Conservation (phyloP, 2,329 filamentous ascomycete genomes). For the Xylariaceae sp. region DNA sequence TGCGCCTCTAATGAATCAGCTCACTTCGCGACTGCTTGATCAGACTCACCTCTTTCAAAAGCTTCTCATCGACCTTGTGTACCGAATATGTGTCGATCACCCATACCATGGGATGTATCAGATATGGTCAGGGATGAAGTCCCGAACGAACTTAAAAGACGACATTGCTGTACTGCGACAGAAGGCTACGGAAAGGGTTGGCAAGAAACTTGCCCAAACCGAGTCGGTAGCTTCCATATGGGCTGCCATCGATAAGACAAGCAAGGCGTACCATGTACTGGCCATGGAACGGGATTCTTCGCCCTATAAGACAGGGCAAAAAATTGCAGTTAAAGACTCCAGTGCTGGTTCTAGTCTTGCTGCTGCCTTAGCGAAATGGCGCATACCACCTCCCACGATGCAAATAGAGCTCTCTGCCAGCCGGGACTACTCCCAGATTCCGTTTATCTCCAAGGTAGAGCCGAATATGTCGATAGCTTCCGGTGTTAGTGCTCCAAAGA, state of each 20-base stretch:
- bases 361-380: constrained; percentile 63
- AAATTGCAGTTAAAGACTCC: constrained; percentile 63
- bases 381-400: constrained; percentile 87
- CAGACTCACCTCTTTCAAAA: constrained; percentile 72
- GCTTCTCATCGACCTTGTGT: constrained; percentile 72
- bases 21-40: constrained; percentile 87
- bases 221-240: constrained; percentile 60
- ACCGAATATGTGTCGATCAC: constrained; percentile 86
- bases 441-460: constrained; percentile 73
- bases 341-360: constrained; percentile 64
- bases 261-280: constrained; percentile 65
- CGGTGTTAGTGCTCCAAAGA: constrained; percentile 91
- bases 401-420: constrained; percentile 74
- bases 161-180: constrained; percentile 73
- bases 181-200: constrained; percentile 71
- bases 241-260: constrained; percentile 73
- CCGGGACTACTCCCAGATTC: constrained; percentile 75
- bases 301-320: constrained; percentile 69
- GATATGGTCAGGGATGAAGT: constrained; percentile 80
- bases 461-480: constrained; percentile 81
- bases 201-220: constrained; percentile 60
- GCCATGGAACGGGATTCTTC: constrained; percentile 66
- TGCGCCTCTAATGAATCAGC: constrained; percentile 89
- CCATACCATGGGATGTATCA: constrained; percentile 98
- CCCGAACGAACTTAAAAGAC: constrained; percentile 71